These are phyloP conservation scores for Neurospora sp. DNA, from an alignment of 495 filamentous ascomycete species.

Conservation along the genomic window DNA sequence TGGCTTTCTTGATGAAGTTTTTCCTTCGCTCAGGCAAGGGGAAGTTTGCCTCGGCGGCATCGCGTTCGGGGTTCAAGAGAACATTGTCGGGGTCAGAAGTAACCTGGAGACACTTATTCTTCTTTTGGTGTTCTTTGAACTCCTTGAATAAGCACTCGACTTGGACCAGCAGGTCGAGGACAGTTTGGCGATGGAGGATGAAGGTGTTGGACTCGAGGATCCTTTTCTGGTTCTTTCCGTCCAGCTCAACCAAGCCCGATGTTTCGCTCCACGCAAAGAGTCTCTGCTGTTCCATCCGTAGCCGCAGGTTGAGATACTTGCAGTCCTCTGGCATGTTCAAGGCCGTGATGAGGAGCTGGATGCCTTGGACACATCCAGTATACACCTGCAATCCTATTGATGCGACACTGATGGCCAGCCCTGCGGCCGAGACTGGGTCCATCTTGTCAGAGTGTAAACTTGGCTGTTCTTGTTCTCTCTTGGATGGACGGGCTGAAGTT, in stretches of 20 bases:
- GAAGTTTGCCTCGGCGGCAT: slow-evolving; percentile 28
- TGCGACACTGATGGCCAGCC: slow-evolving; percentile 32
- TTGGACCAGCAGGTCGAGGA: slow-evolving; percentile 34
- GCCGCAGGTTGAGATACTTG: slow-evolving; percentile 31
- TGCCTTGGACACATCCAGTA: slow-evolving; percentile 32
- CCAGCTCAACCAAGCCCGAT: slow-evolving; percentile 30
- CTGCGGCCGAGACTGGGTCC: slow-evolving; percentile 31
- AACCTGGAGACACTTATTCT: slow-evolving; percentile 22
- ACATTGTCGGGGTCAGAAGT: slow-evolving; percentile 17
- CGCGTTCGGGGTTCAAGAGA: slow-evolving; percentile 25
- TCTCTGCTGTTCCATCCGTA: slow-evolving; percentile 37
- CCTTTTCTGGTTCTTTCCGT: slow-evolving; percentile 21
- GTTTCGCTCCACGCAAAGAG: slow-evolving; percentile 39
- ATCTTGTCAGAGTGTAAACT: slow-evolving; percentile 8
- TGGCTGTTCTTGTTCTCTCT: neutral
- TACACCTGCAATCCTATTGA: slow-evolving; percentile 32
- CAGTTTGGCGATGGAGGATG: slow-evolving; percentile 31
- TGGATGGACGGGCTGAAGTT: neutral
- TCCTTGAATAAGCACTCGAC: slow-evolving; percentile 35
- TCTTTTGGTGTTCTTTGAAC: slow-evolving; percentile 30
- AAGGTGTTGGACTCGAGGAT: slow-evolving; percentile 34
- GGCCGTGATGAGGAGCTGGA: slow-evolving; percentile 34
- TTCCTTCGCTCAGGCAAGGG: slow-evolving; percentile 22
- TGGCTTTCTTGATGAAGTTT: slow-evolving; percentile 33
- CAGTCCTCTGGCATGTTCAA: slow-evolving; percentile 31